These are phyloP conservation scores for Taiwanofungus camphoratus DNA, from an alignment of 1,284 basidiomycete genomes.

Conservation along the genomic window DNA sequence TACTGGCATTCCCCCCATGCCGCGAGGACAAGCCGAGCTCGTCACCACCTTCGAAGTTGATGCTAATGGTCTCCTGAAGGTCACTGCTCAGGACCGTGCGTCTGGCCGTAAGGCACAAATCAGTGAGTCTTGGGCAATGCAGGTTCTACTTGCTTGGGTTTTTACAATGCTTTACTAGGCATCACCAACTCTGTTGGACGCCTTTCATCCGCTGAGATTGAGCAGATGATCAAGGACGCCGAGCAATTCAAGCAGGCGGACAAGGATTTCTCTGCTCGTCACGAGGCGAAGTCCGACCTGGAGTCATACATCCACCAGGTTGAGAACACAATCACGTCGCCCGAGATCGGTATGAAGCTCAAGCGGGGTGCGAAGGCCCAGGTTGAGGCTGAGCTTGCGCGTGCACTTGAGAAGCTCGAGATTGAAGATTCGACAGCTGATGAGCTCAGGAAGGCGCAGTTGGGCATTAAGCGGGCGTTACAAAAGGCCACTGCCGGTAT, in stretches of 20 bases:
- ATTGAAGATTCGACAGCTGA: constrained; percentile 89
- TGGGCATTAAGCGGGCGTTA: constrained; percentile 89
- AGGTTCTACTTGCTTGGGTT: constrained; percentile 1
- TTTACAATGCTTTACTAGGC: constrained; percentile 35
- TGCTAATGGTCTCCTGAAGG: constrained; percentile 94
- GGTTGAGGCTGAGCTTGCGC: constrained; percentile 93
- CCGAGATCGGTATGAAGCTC: constrained; percentile 95
- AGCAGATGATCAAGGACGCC: constrained; percentile 98
- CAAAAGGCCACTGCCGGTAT: constrained; percentile 92
- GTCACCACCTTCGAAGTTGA: constrained; percentile 97
- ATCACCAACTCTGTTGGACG: constrained; percentile 96
- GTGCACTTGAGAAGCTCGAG: constrained; percentile 94
- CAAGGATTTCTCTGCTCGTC: constrained; percentile 93
- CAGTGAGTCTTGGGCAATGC: constrained; percentile 40
- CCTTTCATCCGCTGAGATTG: constrained; percentile 90
- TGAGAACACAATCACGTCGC: constrained; percentile 88
- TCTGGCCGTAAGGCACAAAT: constrained; percentile 96
- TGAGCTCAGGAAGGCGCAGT: constrained; percentile 90
- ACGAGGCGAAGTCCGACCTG: constrained; percentile 94
- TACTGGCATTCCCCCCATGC: constrained; percentile 93
- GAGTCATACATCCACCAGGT: constrained; percentile 95
- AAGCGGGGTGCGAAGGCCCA: constrained; percentile 91
- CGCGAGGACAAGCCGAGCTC: constrained; percentile 93
- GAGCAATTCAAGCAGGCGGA: constrained; percentile 95
- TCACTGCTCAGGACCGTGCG: constrained; percentile 90